Base-by-base conservation (phyloP, 2,329 filamentous ascomycete genomes). In the Talaromyces sp. region DNA sequence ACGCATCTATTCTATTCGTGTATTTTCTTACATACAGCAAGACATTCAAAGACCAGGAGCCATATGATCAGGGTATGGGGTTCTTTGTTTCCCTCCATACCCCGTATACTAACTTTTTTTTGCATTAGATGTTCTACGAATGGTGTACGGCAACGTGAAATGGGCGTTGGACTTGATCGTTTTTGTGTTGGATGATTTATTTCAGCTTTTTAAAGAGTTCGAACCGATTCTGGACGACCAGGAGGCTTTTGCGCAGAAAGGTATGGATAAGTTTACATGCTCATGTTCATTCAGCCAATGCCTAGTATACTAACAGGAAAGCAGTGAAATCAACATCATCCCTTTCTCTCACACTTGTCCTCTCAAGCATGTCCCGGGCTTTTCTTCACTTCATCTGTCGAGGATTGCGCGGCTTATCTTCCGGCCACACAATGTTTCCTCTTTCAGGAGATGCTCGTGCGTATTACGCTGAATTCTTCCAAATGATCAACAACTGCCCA, bases 361-460 rank as follows among this genome's bases (percentile, higher is more conserved):
- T 95, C 31, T 89, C 87, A 67, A 92, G 89, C 31, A 86, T 88
- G 57, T 88, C 88, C 11, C 85, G 91, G 12, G 85, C 85, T 21
- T 88, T 93, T 64, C 79, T 95, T 24, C 85, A 85, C 27, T 85
- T 88, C 31, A 80, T 86, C 54, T 89, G 85, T 71, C 85, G 85
- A 46, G 84, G 87, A 31, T 79, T 92, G 24, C 73, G 77, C 3
- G 82, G 86, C 63, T 76, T 89, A 65, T 78, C 79, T 14, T 77
- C 78, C 1, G 74, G 72, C 55, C 72, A 69, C 61, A 66, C 69
- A 56, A 69, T 76, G 21, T 77, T 80, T 55, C 72, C 77, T 58
- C 63, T 75, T 14, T 65, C 68, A 5, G 71, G 68, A 31, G 74
- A 77, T 64, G 72, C 75, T 21, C 72, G 72, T 54, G 66, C 75